phyloP scores from a whole-genome alignment of 2,329 filamentous ascomycete genomes.

The Fusarium devonianum region DNA sequence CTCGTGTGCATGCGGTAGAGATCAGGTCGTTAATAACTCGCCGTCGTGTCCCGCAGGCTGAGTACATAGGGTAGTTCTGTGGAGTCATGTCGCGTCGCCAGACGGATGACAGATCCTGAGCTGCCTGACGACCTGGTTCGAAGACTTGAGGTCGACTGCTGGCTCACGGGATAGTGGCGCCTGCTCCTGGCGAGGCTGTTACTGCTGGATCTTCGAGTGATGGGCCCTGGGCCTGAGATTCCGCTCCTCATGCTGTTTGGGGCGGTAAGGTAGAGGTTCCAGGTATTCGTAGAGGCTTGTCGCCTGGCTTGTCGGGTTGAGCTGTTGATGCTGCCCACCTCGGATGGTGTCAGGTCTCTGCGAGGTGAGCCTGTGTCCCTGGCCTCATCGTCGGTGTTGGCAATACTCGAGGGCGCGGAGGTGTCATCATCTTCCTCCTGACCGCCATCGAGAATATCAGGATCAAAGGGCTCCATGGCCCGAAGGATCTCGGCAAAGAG shows the following conservation, averaged over 20 bases:
- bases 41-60: constrained; percentile 44
- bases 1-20: neutral
- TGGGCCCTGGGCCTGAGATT: constrained; percentile 39
- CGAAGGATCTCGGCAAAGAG: constrained; percentile 83
- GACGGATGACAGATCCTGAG: constrained; percentile 57
- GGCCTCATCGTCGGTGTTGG: constrained; percentile 55
- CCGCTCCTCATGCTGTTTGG: constrained; percentile 61
- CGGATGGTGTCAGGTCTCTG: constrained; percentile 41
- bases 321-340: constrained; percentile 44
- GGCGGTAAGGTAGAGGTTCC: constrained; percentile 58
- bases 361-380: constrained; percentile 52
- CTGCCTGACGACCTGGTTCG: constrained; percentile 48
- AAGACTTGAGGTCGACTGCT: constrained; percentile 50
- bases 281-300: constrained; percentile 53
- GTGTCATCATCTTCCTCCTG: constrained; percentile 37
- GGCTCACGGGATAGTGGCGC: constrained; percentile 49
- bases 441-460: constrained; percentile 55
- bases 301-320: constrained; percentile 46
- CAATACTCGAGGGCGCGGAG: constrained; percentile 49
- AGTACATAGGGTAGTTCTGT: constrained; percentile 49
- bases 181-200: constrained; percentile 54
- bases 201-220: constrained; percentile 49
- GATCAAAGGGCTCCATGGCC: constrained; percentile 72
- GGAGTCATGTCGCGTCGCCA: constrained; percentile 50
- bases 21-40: constrained; percentile 33